These are phyloP conservation scores for Russula griseocarnosa DNA, from an alignment of 768 basidiomycete species.

Conservation along the genomic window DNA sequence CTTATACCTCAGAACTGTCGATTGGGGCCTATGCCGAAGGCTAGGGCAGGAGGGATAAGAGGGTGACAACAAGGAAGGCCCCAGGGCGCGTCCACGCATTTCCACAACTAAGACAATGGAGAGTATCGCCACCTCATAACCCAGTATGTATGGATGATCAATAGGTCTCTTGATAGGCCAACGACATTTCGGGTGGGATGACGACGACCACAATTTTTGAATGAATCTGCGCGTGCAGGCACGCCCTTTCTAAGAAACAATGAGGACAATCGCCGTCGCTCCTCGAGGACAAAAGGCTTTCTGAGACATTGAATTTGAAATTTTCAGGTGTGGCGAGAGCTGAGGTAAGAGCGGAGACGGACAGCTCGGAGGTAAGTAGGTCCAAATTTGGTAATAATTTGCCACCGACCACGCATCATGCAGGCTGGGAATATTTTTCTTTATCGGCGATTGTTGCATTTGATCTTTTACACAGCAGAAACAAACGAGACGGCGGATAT, in stretches of 20 bases:
- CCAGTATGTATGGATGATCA: no score
- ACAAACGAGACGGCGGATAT: slow-evolving; percentile 7
- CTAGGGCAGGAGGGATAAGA: background rate
- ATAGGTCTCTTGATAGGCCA: background rate
- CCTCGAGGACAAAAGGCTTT: slow-evolving; percentile 7
- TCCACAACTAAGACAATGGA: slow-evolving; percentile 18
- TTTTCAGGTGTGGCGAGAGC: background rate
- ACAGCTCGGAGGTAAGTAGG: no score
- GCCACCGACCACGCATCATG: no score
- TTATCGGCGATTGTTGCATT: background rate
- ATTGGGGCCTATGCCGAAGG: background rate
- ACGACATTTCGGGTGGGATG: background rate
- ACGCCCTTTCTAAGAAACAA: slow-evolving; percentile 4
- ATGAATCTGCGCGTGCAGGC: background rate
- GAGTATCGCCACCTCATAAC: slow-evolving; percentile 2
- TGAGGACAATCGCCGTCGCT: background rate
- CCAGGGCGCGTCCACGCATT: background rate
- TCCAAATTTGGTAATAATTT: background rate
- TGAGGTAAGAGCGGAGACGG: no score
- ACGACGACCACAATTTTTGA: slow-evolving; percentile 7
- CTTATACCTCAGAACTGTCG: background rate
- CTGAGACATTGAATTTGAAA: background rate
- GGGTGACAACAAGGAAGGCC: background rate
- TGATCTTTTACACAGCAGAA: background rate
- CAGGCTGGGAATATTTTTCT: no score